These are phyloP conservation scores for Calonectria leucothoes DNA, from an alignment of 2,329 filamentous ascomycete genomes.

Conservation along the genomic window DNA sequence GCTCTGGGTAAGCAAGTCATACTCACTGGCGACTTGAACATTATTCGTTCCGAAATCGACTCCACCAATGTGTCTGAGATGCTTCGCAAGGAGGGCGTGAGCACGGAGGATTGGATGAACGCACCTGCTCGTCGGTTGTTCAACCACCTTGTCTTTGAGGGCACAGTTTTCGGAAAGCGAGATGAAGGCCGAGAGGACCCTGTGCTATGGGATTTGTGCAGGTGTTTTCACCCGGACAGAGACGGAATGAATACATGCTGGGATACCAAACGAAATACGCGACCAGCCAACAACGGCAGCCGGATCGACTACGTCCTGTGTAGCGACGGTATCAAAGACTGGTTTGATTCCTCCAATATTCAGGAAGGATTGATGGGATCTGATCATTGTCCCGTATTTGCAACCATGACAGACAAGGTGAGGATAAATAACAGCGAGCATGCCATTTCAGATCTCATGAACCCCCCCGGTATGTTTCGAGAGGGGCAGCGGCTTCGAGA, in stretches of 20 bases:
- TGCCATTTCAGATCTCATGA: slow-evolving; percentile 79
- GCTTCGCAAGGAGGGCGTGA: slow-evolving; percentile 76
- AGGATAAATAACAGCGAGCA: slow-evolving; percentile 58
- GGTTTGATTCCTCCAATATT: slow-evolving; percentile 86
- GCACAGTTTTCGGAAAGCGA: slow-evolving; percentile 72
- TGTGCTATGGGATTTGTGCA: slow-evolving; percentile 85
- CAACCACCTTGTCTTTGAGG: slow-evolving; percentile 85
- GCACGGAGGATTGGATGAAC: slow-evolving; percentile 78
- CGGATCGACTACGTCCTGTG: slow-evolving; percentile 95
- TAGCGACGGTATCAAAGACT: slow-evolving; percentile 79
- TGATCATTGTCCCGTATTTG: slow-evolving; percentile 96
- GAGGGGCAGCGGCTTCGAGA: slow-evolving; percentile 73
- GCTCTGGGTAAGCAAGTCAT: slow-evolving; percentile 86
- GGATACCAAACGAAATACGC: slow-evolving; percentile 94
- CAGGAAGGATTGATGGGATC: slow-evolving; percentile 95
- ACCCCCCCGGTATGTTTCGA: slow-evolving; percentile 77
- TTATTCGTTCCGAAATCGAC: slow-evolving; percentile 76
- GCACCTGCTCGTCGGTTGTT: slow-evolving; percentile 80
- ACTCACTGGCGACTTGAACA: slow-evolving; percentile 89
- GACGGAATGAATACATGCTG: slow-evolving; percentile 97
- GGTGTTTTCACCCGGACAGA: slow-evolving; percentile 82
- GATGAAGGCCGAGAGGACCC: slow-evolving; percentile 78
- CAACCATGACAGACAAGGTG: slow-evolving; percentile 75
- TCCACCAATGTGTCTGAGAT: slow-evolving; percentile 79
- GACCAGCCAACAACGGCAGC: slow-evolving; percentile 93